Percentiles rank a stretch among this genome's conserved stretches.
Evolutionary conservation across 441 rosid genomes (phyloP).

Genomic region (Flueggea neowawraea): DNA sequence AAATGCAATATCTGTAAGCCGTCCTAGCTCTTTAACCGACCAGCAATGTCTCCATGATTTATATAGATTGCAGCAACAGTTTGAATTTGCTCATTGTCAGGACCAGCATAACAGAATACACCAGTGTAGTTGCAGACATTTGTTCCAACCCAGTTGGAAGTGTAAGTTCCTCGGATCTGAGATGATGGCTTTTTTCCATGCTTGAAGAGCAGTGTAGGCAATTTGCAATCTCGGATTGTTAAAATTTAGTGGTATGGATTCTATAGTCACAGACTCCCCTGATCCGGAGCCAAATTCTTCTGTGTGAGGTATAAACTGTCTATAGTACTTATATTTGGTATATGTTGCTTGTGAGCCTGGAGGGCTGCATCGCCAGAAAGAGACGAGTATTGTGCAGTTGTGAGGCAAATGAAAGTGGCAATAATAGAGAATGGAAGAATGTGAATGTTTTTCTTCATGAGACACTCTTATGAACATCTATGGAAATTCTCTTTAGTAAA

Average conservation of each 20-base stretch:
- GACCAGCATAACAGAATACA: too few species aligned
- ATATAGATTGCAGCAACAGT: slow-evolving; percentile 88
- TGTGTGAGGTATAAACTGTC: slow-evolving; percentile 54
- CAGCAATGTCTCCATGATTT: slow-evolving; percentile 89
- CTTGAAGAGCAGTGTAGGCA: slow-evolving; percentile 86
- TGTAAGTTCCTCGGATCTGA: slow-evolving; percentile 74
- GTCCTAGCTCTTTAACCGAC: slow-evolving; percentile 77
- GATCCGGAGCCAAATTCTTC: slow-evolving; percentile 53
- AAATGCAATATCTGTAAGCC: slow-evolving; percentile 70
- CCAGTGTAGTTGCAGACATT: slow-evolving; percentile 71
- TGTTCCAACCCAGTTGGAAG: slow-evolving; percentile 71
- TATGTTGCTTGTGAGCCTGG: neutral
- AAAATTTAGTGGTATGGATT: too few species aligned
- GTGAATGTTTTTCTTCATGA: slow-evolving; percentile 23
- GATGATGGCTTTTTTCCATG: slow-evolving; percentile 82
- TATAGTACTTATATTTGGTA: too few species aligned
- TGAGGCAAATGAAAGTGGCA: slow-evolving; percentile 10
- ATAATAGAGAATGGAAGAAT: slow-evolving; percentile 8
- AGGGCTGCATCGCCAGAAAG: slow-evolving; percentile 19
- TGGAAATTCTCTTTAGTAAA: neutral
- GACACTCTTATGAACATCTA: slow-evolving; percentile 9
- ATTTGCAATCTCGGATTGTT: slow-evolving; percentile 44
- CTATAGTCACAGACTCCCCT: slow-evolving; percentile 44
- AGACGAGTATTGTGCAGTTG: too few species aligned
- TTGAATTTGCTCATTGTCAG: slow-evolving; percentile 46